Conservation (phyloP, 2,329 filamentous ascomycete species). For the Hymenoscyphus linearis region DNA sequence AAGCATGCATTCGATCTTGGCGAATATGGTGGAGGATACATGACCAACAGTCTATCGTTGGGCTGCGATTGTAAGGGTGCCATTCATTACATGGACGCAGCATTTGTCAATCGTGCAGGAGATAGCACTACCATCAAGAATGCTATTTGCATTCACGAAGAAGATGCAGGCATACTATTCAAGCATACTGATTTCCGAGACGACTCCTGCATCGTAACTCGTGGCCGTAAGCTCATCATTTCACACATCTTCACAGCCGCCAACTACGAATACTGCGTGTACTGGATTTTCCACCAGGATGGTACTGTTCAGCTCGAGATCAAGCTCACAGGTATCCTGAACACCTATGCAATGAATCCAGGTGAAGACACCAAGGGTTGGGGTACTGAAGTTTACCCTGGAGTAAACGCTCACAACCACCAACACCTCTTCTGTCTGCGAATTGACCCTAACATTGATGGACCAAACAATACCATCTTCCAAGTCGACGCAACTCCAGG, state of each 20-base stretch:
- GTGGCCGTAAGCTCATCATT: constrained; percentile 78
- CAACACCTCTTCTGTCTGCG: constrained; percentile 93
- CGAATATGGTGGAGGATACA: constrained; percentile 77
- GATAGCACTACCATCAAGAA: constrained; percentile 81
- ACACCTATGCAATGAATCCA: constrained; percentile 78
- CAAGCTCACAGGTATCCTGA: constrained; percentile 85
- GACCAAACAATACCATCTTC: constrained; percentile 78
- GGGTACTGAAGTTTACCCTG: constrained; percentile 86
- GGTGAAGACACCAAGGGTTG: constrained; percentile 80
- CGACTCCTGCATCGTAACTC: constrained; percentile 78
- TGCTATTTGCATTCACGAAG: constrained; percentile 91
- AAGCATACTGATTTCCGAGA: constrained; percentile 95
- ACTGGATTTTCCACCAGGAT: constrained; percentile 91
- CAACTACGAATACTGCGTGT: constrained; percentile 87
- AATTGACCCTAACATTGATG: constrained; percentile 82
- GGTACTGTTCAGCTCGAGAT: constrained; percentile 89
- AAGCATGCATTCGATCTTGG: constrained; percentile 80
- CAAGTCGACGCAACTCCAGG: constrained; percentile 70
- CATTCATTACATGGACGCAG: constrained; percentile 83
- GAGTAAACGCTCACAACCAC: constrained; percentile 93
- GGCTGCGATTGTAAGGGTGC: constrained; percentile 85
- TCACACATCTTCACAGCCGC: constrained; percentile 93
- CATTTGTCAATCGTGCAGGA: constrained; percentile 74
- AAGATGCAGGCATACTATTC: constrained; percentile 86
- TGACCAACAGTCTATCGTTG: constrained; percentile 72